Percentiles rank a stretch among this genome's conserved stretches.
Evolutionary conservation across 2,329 filamentous ascomycete species (phyloP).

Genomic region (Fusarium dlaminii): DNA sequence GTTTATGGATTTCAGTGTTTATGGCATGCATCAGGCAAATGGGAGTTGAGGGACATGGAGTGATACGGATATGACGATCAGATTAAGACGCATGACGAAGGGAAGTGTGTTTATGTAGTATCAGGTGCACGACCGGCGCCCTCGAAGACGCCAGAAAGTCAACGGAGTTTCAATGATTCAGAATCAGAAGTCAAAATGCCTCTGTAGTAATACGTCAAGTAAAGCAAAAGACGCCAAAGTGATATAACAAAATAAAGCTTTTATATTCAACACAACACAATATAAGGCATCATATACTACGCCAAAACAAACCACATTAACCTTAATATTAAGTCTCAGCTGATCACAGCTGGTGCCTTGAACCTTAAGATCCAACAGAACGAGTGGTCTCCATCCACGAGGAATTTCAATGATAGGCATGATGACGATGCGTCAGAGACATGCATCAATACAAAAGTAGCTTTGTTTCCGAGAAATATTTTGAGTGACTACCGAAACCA

Average conservation of each 20-base stretch:
- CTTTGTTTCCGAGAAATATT: background rate
- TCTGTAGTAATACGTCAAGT: no score
- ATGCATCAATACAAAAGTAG: background rate
- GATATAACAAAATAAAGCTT: background rate
- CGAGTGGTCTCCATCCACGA: no score
- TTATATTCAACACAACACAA: background rate
- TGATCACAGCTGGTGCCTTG: no score
- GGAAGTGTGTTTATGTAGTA: conserved; percentile 21
- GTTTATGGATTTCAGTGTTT: conserved; percentile 9
- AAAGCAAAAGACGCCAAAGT: background rate
- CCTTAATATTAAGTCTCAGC: no score
- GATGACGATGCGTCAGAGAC: background rate
- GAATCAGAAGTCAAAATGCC: background rate
- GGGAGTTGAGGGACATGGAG: background rate
- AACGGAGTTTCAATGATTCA: background rate
- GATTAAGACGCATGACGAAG: conserved; percentile 4
- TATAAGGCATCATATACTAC: background rate
- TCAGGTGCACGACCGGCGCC: background rate
- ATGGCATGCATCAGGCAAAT: conserved; percentile 9
- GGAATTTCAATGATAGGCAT: background rate
- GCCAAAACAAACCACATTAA: background rate
- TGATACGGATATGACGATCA: conserved; percentile 6
- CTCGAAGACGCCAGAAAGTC: background rate
- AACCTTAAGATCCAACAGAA: no score
- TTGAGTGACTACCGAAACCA: background rate